Conservation (phyloP, 2,329 filamentous ascomycete genomes). For the Ophiocordyceps camponoti-saundersi region DNA sequence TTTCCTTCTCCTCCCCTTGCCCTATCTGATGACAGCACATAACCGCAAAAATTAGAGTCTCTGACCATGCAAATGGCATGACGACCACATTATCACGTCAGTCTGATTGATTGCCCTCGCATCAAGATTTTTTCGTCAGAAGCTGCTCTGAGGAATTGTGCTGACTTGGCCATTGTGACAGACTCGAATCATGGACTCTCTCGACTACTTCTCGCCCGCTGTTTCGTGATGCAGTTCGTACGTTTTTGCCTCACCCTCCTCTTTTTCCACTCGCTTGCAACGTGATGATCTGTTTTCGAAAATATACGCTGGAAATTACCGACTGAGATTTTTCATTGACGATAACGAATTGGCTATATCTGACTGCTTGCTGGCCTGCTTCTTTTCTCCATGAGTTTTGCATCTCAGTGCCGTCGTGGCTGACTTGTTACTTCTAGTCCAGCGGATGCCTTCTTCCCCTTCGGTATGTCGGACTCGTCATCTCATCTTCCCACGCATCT, state of each 20-base stretch:
- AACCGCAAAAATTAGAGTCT: constrained; percentile 98
- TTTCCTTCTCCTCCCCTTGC: constrained; percentile 11
- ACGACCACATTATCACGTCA: constrained; percentile 79
- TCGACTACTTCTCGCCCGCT: too few species aligned
- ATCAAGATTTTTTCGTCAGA: background rate
- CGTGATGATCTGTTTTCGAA: constrained; percentile 43
- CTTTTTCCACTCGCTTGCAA: constrained; percentile 4
- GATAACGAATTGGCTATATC: constrained; percentile 74
- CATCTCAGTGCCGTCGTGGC: constrained; percentile 6
- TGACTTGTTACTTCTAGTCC: constrained; percentile 12
- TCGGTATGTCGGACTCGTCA: constrained; percentile 13
- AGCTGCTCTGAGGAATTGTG: background rate
- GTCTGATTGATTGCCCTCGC: constrained; percentile 45
- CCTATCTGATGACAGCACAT: constrained; percentile 58
- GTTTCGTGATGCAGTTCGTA: constrained; percentile 9
- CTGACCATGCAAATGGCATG: constrained; percentile 64
- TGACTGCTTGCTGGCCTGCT: constrained; percentile 31
- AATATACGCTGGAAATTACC: constrained; percentile 87
- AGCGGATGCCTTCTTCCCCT: constrained; percentile 7
- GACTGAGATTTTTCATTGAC: constrained; percentile 63
- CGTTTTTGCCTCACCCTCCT: constrained; percentile 4
- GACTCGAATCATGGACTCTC: background rate
- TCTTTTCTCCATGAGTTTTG: background rate
- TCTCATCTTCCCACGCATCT: constrained; percentile 10
- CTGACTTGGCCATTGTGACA: background rate